Conservation (phyloP, 2,329 filamentous ascomycete species). For the Phialophora expanda region DNA sequence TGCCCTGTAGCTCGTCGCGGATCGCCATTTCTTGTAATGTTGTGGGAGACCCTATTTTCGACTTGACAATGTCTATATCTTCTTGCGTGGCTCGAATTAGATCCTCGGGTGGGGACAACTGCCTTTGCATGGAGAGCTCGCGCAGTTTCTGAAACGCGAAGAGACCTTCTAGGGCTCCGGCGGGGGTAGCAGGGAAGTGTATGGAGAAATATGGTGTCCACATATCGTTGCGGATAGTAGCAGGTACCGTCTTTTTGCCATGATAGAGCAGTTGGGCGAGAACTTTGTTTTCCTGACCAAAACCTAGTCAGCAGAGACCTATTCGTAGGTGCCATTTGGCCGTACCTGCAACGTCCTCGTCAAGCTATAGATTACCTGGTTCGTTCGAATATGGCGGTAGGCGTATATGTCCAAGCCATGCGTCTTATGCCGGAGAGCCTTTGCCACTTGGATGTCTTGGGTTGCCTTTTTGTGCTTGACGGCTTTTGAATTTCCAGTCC, state of each 20-base stretch:
- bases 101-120: constrained; percentile 56
- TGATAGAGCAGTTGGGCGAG: constrained; percentile 66
- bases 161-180: constrained; percentile 55
- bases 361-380: constrained; percentile 69
- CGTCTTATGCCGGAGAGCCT: constrained; percentile 53
- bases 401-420: constrained; percentile 67
- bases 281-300: constrained; percentile 54
- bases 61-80: constrained; percentile 46
- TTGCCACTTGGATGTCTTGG: constrained; percentile 50
- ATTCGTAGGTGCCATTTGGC: not conserved
- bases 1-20: constrained; percentile 45
- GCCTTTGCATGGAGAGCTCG: constrained; percentile 65
- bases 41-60: constrained; percentile 43
- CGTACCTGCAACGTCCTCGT: constrained; percentile 60
- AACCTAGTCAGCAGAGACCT: constrained; percentile 16
- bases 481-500: constrained; percentile 50
- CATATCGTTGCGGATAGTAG: constrained; percentile 64
- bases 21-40: constrained; percentile 28
- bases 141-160: constrained; percentile 63
- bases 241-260: constrained; percentile 67
- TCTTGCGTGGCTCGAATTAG: constrained; percentile 53
- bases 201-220: constrained; percentile 66
- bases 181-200: constrained; percentile 55
- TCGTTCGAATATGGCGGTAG: constrained; percentile 66
- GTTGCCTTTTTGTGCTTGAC: constrained; percentile 47